Base-by-base conservation (phyloP, 2,329 filamentous ascomycete genomes). In the Myriosclerotinia scirpicola region DNA sequence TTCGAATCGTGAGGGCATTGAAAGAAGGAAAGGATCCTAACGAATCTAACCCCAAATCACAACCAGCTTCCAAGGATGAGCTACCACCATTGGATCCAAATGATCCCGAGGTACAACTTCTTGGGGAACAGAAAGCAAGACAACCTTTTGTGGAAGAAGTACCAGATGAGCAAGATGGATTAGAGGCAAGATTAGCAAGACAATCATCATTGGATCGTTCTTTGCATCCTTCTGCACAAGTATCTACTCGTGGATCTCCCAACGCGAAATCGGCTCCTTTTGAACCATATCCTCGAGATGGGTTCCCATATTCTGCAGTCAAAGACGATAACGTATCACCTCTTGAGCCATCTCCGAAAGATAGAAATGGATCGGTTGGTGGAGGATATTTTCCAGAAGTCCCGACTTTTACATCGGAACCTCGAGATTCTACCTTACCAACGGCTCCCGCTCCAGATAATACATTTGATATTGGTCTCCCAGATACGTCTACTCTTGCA, bases 1-100 rank as follows among this genome's bases (percentile, higher is more conserved):
- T 94, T 46, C 87, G 95, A 67, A 99, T 99, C 75, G 83, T 91
- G 20, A 97, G 92, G 79, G 95, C 95, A 14, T 85, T 97, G 74
- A 95, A 93, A 75, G 91, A 93, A 52, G 93, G 93, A 64, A 89
- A 91, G 71, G 93, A 99, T 75, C 95, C 95, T 3, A 99, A 99
- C 78, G 87, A 90, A 65, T 90, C 91, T 9, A 98, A 98, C 75
- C 94, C 94, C 0, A 86, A 86, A 66, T 83, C 80, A 5, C 82
- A 88, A 64, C 77, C 80, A 11, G 79, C 81, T 42, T 74, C 79
- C 26, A 81, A 83, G 54, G 80, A 80, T 26, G 75, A 77, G 53
- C 75, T 80, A 20, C 80, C 81, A 54, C 74, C 79, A 2, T 78
- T 90, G n/a, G 86, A 88, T 72, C 83, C 85, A 0, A 82, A 84